These are phyloP conservation scores for Lactifluus volemus DNA, from an alignment of 768 basidiomycete genomes.

Conservation along the genomic window DNA sequence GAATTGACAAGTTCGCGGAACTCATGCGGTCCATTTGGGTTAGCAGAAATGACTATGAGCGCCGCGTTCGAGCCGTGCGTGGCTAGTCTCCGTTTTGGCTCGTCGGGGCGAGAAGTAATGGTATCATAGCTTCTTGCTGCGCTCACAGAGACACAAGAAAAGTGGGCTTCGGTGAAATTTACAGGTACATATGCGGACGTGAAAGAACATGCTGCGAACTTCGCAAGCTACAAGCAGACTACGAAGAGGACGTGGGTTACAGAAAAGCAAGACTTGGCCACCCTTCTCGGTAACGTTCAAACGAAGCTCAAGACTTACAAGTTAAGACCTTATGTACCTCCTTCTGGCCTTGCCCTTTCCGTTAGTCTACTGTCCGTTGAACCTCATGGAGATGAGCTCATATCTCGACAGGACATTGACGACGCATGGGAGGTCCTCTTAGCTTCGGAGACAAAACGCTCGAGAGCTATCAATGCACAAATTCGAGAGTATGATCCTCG, in stretches of 20 bases:
- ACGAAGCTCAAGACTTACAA: constrained; percentile 91
- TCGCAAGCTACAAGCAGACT: constrained; percentile 76
- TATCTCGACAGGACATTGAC: constrained; percentile 54
- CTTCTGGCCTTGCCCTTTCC: constrained; percentile 52
- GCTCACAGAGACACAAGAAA: constrained; percentile 53
- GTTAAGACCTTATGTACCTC: constrained; percentile 75
- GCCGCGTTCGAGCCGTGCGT: constrained; percentile 63
- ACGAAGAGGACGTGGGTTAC: constrained; percentile 83
- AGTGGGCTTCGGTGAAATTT: constrained; percentile 62
- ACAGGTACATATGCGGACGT: constrained; percentile 75
- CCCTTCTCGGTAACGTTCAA: constrained; percentile 86
- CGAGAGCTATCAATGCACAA: constrained; percentile 77
- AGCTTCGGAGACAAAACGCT: constrained; percentile 64
- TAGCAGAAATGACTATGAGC: constrained; percentile 86
- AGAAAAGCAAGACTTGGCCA: constrained; percentile 81
- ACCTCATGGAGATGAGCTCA: background rate
- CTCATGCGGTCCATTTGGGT: constrained; percentile 90
- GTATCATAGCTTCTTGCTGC: constrained; percentile 50
- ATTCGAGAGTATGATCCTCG: constrained; percentile 64
- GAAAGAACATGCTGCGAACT: constrained; percentile 61
- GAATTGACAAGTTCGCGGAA: constrained; percentile 94
- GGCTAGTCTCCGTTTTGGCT: background rate
- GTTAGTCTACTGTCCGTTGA: constrained; percentile 27
- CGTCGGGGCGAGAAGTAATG: background rate
- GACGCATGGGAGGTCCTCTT: constrained; percentile 66